Percentiles rank a stretch among this genome's conserved stretches.
Conservation (phyloP, 331 rosid genomes). For the Quercus tomentella region DNA sequence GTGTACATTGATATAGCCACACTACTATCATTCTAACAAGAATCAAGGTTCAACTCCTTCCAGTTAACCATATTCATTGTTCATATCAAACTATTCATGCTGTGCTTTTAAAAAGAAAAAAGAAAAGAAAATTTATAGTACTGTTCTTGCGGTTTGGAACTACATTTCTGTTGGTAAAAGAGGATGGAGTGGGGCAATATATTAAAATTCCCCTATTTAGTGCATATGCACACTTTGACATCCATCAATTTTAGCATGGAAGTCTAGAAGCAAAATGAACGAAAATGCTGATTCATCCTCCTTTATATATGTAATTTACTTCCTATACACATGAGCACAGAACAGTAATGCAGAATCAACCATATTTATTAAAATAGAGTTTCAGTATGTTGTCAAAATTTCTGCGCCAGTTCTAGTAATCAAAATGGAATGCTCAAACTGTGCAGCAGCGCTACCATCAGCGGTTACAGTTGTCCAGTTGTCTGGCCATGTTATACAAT, state of each 20-base stretch:
- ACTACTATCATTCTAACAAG: background rate
- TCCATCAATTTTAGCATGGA: background rate
- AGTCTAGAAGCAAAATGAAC: background rate
- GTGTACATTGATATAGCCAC: background rate
- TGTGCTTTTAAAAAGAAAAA: background rate
- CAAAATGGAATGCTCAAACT: constrained; percentile 92
- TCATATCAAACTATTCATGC: background rate
- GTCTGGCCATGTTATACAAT: constrained; percentile 81
- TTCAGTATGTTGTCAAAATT: constrained; percentile 71
- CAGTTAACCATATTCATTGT: background rate
- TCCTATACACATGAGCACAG: background rate
- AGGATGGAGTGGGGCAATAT: background rate
- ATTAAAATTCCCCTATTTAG: background rate
- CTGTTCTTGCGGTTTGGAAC: no score
- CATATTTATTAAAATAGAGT: background rate
- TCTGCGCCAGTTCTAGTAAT: constrained; percentile 88
- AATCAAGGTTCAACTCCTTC: background rate
- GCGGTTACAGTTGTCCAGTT: constrained; percentile 84
- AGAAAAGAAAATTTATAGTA: no score
- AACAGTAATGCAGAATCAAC: background rate
- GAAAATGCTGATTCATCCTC: background rate
- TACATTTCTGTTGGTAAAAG: no score
- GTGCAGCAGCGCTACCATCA: constrained; percentile 91
- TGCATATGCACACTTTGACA: background rate
- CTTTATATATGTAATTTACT: background rate